Percentiles rank a stretch among this genome's conserved stretches.
phyloP scores from a whole-genome alignment of 1,139 yeast species.

The Hyphopichia buzzinii region DNA sequence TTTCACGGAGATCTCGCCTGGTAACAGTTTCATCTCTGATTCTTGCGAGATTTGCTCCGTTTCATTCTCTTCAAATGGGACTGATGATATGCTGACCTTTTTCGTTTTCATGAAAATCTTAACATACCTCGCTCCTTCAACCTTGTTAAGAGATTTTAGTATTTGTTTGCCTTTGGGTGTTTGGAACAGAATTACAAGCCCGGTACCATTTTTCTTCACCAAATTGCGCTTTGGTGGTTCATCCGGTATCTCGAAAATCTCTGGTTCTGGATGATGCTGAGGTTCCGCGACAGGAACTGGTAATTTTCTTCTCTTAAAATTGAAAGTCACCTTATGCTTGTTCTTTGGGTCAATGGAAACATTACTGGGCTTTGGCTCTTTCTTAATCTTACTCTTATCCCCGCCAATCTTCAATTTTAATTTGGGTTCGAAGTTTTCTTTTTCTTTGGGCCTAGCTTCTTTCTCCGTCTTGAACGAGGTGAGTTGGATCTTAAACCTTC shows the following conservation, averaged over 20 bases:
- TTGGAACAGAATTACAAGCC: conserved; percentile 1
- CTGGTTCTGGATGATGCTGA: too few relatives aligned
- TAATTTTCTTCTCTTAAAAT: conserved; percentile 11
- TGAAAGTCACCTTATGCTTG: conserved; percentile 13
- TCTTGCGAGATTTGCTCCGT: neutral
- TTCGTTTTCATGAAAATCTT: conserved; percentile 24
- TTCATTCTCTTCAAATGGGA: conserved; percentile 10
- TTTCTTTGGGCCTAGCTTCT: conserved; percentile 1
- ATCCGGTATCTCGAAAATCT: conserved; percentile 5
- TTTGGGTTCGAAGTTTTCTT: conserved; percentile 13
- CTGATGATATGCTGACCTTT: conserved; percentile 16
- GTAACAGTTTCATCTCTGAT: too few relatives aligned
- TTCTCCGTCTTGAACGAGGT: conserved; percentile 16
- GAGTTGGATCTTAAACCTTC: conserved; percentile 45
- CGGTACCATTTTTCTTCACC: conserved; percentile 5
- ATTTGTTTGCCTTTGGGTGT: neutral
- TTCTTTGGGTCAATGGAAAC: conserved; percentile 9
- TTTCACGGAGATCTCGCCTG: neutral
- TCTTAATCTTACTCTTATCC: conserved; percentile 3
- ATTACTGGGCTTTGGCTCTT: neutral
- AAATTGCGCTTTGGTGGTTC: neutral
- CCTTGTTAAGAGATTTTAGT: neutral
- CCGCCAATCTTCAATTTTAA: conserved; percentile 20
- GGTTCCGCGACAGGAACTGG: neutral
- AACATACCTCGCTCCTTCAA: conserved; percentile 19